These are phyloP conservation scores for Penstemon eatonii DNA, from an alignment of 257 asterid genomes.

Conservation along the genomic window DNA sequence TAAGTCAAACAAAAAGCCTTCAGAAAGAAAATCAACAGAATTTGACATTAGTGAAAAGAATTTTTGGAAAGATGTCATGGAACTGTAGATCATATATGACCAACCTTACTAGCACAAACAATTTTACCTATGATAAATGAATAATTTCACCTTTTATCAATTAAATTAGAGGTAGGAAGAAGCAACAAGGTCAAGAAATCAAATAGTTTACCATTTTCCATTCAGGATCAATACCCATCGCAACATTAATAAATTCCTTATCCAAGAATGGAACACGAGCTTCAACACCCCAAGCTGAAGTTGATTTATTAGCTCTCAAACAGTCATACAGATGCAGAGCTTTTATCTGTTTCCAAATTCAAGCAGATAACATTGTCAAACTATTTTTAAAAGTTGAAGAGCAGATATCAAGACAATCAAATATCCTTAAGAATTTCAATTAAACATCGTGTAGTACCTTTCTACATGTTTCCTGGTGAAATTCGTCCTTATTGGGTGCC, in stretches of 20 bases:
- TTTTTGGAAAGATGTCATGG: too few species aligned
- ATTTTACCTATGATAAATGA: too few species aligned
- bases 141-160: too few species aligned
- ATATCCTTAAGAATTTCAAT: conserved; percentile 7
- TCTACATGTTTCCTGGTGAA: conserved; percentile 91
- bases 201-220: conserved; percentile 76
- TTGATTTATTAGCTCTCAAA: conserved; percentile 93
- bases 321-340: conserved; percentile 98
- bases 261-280: conserved; percentile 99
- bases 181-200: conserved; percentile 21
- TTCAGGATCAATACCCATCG: conserved; percentile 92
- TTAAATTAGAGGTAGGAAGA: conserved; percentile 4
- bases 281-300: conserved; percentile 99
- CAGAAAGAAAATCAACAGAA: background rate
- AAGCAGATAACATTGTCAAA: conserved; percentile 17
- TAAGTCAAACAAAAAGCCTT: conserved; percentile 22
- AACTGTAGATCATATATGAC: too few species aligned
- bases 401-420: conserved; percentile 13
- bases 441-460: conserved; percentile 52
- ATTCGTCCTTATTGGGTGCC: conserved; percentile 96
- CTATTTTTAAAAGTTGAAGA: conserved; percentile 9
- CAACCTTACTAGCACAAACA: too few species aligned
- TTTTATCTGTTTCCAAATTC: conserved; percentile 62
- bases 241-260: conserved; percentile 84
- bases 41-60: too few species aligned